Evolutionary conservation across 148 eudicot species (phyloP).

Genomic region (Cornus florida): DNA sequence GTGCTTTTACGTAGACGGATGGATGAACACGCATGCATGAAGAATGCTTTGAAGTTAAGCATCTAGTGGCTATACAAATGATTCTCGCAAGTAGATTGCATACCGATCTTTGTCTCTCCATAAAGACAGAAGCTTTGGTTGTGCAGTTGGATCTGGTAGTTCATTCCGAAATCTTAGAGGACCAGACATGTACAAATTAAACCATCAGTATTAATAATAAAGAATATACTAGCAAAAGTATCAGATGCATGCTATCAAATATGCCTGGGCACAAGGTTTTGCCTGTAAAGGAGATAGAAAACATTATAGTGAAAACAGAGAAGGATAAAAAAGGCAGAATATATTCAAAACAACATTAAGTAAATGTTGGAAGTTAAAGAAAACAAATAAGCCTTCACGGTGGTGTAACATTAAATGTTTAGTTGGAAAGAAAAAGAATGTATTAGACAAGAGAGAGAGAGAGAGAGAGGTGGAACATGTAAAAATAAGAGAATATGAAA

Average conservation of each 20-base stretch:
- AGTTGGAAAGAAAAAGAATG: background rate
- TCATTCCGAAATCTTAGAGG: slow-evolving; percentile 81
- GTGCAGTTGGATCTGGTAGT: slow-evolving; percentile 92
- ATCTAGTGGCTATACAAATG: background rate
- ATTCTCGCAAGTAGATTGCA: slow-evolving; percentile 11
- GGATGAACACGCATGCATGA: too few species aligned
- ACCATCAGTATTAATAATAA: slow-evolving; percentile 8
- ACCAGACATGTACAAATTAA: slow-evolving; percentile 8
- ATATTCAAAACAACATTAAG: background rate
- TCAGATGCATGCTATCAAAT: background rate
- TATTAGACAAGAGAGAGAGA: background rate
- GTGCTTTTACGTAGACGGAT: too few species aligned
- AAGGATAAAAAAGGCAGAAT: background rate
- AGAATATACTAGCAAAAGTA: background rate
- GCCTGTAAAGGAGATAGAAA: background rate
- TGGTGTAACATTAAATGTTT: background rate
- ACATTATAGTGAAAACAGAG: background rate
- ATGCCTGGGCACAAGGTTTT: background rate
- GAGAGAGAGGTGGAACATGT: too few species aligned
- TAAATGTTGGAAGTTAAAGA: background rate
- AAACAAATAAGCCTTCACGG: background rate
- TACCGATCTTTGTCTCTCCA: slow-evolving; percentile 86
- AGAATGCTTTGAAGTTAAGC: background rate
- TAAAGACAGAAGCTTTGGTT: slow-evolving; percentile 74
- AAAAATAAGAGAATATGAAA: background rate